phyloP scores from a whole-genome alignment of 2,329 filamentous ascomycete species.

The Cercospora nicotianae region DNA sequence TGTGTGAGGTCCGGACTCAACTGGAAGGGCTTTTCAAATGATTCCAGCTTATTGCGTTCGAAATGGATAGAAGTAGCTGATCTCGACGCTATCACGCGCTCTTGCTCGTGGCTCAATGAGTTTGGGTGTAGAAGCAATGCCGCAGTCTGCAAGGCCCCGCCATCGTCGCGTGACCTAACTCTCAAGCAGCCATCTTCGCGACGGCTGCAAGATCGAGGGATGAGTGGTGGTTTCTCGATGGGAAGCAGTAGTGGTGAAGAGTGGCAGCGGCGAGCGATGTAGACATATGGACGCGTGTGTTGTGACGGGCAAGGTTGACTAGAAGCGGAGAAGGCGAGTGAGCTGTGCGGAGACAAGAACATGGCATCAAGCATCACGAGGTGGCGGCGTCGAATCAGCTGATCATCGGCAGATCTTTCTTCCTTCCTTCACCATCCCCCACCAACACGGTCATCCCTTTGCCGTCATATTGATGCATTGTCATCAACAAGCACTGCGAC shows the following conservation, averaged over 20 bases:
- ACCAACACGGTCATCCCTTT: too few relatives aligned
- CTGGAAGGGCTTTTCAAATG: background rate
- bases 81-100: background rate
- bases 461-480: too few relatives aligned
- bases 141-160: constrained; percentile 18
- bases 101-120: background rate
- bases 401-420: background rate
- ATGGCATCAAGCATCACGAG: background rate
- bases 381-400: background rate
- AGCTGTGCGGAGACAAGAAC: background rate
- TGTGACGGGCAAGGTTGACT: too few relatives aligned
- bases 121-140: constrained; percentile 12
- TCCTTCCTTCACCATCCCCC: background rate
- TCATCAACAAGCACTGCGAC: too few relatives aligned
- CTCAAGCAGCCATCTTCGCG: constrained; percentile 47
- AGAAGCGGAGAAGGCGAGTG: background rate
- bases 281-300: too few relatives aligned
- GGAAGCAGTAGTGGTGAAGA: background rate
- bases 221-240: constrained; percentile 32
- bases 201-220: constrained; percentile 25
- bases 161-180: constrained; percentile 37
- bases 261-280: too few relatives aligned
- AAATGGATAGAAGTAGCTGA: too few relatives aligned
- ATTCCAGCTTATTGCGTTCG: too few relatives aligned
- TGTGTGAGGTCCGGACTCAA: background rate